Base-by-base conservation (phyloP, 1,284 basidiomycete species). In the Cystobasidium slooffiae region DNA sequence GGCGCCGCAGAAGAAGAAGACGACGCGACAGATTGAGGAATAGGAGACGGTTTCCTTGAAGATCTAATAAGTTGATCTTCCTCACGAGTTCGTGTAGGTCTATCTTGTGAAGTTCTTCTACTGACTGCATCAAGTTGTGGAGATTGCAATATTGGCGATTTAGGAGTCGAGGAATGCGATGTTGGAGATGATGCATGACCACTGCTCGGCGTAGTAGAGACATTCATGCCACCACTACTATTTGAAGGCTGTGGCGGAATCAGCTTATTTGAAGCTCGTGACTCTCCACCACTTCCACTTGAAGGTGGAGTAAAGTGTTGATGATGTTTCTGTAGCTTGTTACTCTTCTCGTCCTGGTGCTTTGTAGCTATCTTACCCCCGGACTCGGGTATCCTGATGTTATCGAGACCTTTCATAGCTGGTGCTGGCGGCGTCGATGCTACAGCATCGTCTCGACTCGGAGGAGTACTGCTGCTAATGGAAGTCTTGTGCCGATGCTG, bases 401-500 rank as follows among this genome's bases (percentile, higher is more conserved):
- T 59, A 59, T 39, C 56, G 56, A 59, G 41, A 59, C 56, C 56
- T 59, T 59, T 59, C 56, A 59, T 59, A 43, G 39, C 56, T 41
- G 31, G 2, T 31, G 31, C 1, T 31, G n/a, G n/a, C n/a, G n/a
- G n/a, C n/a, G 31, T 31, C 1, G 56, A 16, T 31, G 43, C 41
- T 39, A 41, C 14, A 43, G 56, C 56, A n/a, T 59, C 56, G 18
- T 59, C 56, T 59, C n/a, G 31, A 14, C 31, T 31, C 31, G 31
- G 31, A 31, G 31, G 31, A 5, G 31, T 31, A 31, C 31, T 31
- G 31, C 2, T 31, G 31, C 31, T 31, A 31, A 31, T 31, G 31
- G 31, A 31, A 31, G 31, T 1, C 31, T 31, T 31, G 31, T 31
- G 31, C 5, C 31, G 31, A 31, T 31, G 31, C 31, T 31, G 31